Conservation (phyloP, 2,329 filamentous ascomycete species). For the Lasiodiplodia sp. region DNA sequence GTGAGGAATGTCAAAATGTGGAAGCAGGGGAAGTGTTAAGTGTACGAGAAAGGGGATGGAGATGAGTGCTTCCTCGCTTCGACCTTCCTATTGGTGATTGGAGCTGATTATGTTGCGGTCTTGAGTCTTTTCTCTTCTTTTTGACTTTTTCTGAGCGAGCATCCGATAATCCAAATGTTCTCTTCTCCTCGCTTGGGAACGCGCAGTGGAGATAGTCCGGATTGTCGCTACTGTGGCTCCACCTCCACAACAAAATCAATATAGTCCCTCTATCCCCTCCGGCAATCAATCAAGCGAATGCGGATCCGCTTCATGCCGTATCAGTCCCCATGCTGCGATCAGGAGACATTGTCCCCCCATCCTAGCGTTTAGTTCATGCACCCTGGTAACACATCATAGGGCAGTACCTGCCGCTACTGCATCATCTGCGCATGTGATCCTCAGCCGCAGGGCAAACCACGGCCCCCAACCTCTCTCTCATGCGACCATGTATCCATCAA, state of each 20-base stretch:
- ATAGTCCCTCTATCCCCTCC: background rate
- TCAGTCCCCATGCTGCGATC: constrained; percentile 12
- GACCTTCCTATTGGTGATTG: background rate
- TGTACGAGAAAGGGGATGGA: background rate
- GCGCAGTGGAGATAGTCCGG: background rate
- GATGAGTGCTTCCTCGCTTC: background rate
- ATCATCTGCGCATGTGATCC: background rate
- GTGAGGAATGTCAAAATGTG: constrained; percentile 35
- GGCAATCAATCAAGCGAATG: background rate
- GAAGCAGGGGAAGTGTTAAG: constrained; percentile 21
- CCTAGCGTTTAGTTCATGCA: background rate
- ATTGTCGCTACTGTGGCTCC: background rate
- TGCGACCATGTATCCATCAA: background rate
- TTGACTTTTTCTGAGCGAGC: no score
- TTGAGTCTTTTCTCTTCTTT: no score
- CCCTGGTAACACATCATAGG: no score
- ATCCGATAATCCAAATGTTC: no score
- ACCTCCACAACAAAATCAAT: background rate
- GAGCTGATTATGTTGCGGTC: no score
- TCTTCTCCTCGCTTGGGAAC: no score
- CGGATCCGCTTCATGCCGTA: background rate
- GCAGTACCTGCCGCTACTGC: background rate
- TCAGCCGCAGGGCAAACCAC: background rate
- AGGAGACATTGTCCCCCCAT: background rate
- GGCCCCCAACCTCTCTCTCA: background rate